phyloP scores from a whole-genome alignment of 2,329 filamentous ascomycete genomes.

The Apiospora phragmitis region DNA sequence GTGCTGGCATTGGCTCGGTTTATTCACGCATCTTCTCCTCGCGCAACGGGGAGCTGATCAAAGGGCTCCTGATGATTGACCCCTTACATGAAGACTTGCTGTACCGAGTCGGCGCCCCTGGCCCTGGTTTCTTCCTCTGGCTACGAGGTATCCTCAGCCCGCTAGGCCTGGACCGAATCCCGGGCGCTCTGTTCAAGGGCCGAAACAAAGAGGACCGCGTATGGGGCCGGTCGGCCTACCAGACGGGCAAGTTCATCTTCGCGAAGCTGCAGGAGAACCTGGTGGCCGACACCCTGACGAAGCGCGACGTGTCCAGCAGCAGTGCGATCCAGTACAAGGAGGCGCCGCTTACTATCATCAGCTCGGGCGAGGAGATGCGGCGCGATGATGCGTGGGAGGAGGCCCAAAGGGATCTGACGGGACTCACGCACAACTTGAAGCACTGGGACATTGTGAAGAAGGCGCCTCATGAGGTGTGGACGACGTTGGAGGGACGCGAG shows the following conservation, averaged over 20 bases:
- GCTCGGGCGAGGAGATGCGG: slow-evolving; percentile 72
- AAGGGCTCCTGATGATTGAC: slow-evolving; percentile 82
- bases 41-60: slow-evolving; percentile 72
- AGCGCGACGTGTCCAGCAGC: slow-evolving; percentile 77
- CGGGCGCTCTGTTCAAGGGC: slow-evolving; percentile 79
- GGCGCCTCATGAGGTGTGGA: slow-evolving; percentile 87
- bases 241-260: slow-evolving; percentile 82
- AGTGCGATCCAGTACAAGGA: slow-evolving; percentile 76
- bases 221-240: slow-evolving; percentile 76
- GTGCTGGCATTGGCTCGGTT: slow-evolving; percentile 82
- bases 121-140: slow-evolving; percentile 84
- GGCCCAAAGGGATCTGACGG: slow-evolving; percentile 82
- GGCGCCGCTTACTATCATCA: slow-evolving; percentile 78
- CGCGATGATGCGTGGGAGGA: slow-evolving; percentile 72
- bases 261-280: slow-evolving; percentile 91
- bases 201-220: slow-evolving; percentile 81
- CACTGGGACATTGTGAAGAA: slow-evolving; percentile 85
- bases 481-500: slow-evolving; percentile 67
- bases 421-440: slow-evolving; percentile 75
- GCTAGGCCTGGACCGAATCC: slow-evolving; percentile 77
- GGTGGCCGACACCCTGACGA: slow-evolving; percentile 80
- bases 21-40: slow-evolving; percentile 91
- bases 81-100: slow-evolving; percentile 87
- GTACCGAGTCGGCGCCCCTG: slow-evolving; percentile 62
- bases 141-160: slow-evolving; percentile 82